Evolutionary conservation across 768 basidiomycete genomes (phyloP).

Genomic region (Suillus alpinus): DNA sequence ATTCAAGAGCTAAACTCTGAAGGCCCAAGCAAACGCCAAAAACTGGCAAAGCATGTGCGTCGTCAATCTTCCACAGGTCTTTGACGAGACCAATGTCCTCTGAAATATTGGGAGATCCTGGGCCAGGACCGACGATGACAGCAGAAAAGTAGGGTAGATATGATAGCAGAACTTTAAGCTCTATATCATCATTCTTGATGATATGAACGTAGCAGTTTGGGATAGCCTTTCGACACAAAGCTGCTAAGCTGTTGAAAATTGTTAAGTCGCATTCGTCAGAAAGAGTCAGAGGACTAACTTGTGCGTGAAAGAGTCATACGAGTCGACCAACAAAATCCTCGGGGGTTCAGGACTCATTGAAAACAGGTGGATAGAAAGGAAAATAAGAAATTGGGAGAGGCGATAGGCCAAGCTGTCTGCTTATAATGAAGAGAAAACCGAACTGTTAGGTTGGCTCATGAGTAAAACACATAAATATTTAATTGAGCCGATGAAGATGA

Average conservation of each 20-base stretch:
- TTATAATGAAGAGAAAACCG: background rate
- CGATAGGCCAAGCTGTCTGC: background rate
- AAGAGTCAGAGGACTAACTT: slow-evolving; percentile 51
- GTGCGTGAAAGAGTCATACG: slow-evolving; percentile 87
- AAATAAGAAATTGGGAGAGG: background rate
- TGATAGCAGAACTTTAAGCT: slow-evolving; percentile 47
- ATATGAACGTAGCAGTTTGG: slow-evolving; percentile 63
- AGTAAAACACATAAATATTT: background rate
- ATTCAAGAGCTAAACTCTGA: slow-evolving; percentile 69
- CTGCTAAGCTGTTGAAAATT: slow-evolving; percentile 54
- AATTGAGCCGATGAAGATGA: too few species aligned
- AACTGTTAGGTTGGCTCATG: background rate
- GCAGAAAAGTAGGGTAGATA: slow-evolving; percentile 63
- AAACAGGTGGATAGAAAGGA: slow-evolving; percentile 5
- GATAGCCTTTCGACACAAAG: slow-evolving; percentile 62
- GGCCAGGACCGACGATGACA: slow-evolving; percentile 75
- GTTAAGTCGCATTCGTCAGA: slow-evolving; percentile 1
- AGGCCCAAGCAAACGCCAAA: slow-evolving; percentile 85
- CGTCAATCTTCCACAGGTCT: slow-evolving; percentile 65
- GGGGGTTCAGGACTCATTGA: slow-evolving; percentile 33
- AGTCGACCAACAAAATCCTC: slow-evolving; percentile 71
- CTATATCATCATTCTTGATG: slow-evolving; percentile 68
- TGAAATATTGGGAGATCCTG: slow-evolving; percentile 66
- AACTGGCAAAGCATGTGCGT: slow-evolving; percentile 55
- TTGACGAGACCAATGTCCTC: slow-evolving; percentile 67